Evolutionary conservation across 441 rosid species (phyloP), one percentile per base, ranked within the genome.

Genomic region (Daphne laureola): DNA sequence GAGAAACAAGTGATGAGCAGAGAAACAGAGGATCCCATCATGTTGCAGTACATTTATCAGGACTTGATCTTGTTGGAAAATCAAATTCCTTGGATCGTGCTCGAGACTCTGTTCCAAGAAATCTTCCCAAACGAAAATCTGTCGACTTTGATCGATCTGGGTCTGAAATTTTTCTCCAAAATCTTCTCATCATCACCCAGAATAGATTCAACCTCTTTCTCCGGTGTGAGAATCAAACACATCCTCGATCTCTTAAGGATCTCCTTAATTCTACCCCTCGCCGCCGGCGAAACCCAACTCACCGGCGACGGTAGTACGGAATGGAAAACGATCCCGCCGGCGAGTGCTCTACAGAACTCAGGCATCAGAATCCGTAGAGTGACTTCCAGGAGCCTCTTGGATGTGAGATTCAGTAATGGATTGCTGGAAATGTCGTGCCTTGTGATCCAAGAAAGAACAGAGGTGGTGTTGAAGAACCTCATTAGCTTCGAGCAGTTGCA

Each of bases 401-500:
- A 59, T 21, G 16, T 59, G 43, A 42, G 15, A n/a, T 59, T 59
- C 8, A 42, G 13, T 12, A 17, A 26, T 0, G 50, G 55, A 11
- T 14, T 8, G 23, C 42, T 59, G n/a, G 31, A 43, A 50, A 42
- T 59, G 11, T 56, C 56, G n/a, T 15, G 49, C 0, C 14, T 59
- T 48, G 48, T 42, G 4, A 25, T 59, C 18, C 56, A 59, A 7
- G 49, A 50, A 26, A 50, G 55, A 5, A 59, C 56, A 0, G 48
- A 61, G 5, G 45, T 53, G 3, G 36, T 52, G 46, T 61, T 61
- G 0, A 12, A 58, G 4, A 61, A 61, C 47, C 43, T 72, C 43
- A 66, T 75, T 26, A 69, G 66, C 61, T 75, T 54, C 7, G 77
- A 72, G 59, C 72, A 72, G 17, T 63, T 68, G 38, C 60, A 12